Base-by-base conservation (phyloP, 2,329 filamentous ascomycete genomes). In the Neonectria hederae region DNA sequence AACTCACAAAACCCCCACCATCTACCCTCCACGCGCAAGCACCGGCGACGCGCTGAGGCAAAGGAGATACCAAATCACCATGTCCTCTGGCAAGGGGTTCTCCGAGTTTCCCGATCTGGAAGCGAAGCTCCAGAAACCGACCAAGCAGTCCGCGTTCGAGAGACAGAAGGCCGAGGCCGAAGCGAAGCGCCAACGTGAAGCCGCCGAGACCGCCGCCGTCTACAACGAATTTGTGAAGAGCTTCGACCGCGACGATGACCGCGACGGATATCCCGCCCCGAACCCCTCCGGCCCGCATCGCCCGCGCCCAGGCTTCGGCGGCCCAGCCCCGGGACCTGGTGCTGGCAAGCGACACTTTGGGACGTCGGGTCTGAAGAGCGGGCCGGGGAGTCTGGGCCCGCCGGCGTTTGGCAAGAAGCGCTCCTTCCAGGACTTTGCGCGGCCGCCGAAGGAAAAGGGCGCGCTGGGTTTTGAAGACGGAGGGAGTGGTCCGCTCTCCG, bases 161-260 rank as follows among this genome's bases (percentile, higher is more conserved):
- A 90, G 90, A 72, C 92, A 97, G 77, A 93, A 92, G 78, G 92
- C 92, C 64, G 93, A 97, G 77, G 92, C 92, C 61, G 93, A 97
- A 82, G 93, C 93, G 24, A 97, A 97, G 81, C 90, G 92, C 63
- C 86, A 88, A 71, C 87, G 93, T 70, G 94, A 97, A 78, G 91
- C 91, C 74, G 93, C 91, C 69, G 94, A 97, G 80, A 97, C 92
- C 7, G 92, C 92, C 22, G 93, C 93, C 24, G 93, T 94, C 1
- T 92, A 94, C 77, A 89, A 93, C 71, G 93, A 95, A 69, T 97
- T 97, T 70, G 88, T 96, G 61, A 95, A 95, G 79, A 93, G 86
- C 59, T 92, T 92, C 72, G 89, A 89, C 48, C 83, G 86, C 65
- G 87, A 90, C 40, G 86, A 86, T 26, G 83, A 85, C 84, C 46